A percentile compares a stretch with the other conserved stretches of the same genome.
Evolutionary conservation across 2,329 filamentous ascomycete species (phyloP).

Genomic region (Scopulariopsis brevicaulis): DNA sequence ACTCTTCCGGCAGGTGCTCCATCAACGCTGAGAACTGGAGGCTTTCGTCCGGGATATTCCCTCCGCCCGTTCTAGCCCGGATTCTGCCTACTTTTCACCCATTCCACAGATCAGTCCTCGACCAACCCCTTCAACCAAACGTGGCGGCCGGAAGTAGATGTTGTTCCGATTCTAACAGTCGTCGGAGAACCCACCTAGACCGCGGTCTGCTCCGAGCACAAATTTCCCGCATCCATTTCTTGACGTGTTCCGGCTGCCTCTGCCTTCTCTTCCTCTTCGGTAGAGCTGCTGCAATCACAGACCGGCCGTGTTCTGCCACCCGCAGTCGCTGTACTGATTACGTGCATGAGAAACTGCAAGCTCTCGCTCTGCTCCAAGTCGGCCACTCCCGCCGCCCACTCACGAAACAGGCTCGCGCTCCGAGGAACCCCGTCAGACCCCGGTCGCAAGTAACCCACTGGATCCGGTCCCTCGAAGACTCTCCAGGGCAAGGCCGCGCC

Average conservation of each 20-base stretch:
- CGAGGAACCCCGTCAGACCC: neutral
- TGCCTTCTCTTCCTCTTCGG: neutral
- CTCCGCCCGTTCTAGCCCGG: neutral
- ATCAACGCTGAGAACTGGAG: neutral
- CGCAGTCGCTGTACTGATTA: neutral
- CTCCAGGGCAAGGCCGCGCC: neutral
- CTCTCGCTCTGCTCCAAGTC: neutral
- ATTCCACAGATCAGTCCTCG: neutral
- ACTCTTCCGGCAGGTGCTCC: neutral
- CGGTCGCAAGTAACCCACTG: neutral
- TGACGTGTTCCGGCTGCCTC: neutral
- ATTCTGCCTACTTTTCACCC: neutral
- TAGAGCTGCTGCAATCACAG: neutral
- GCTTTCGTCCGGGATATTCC: neutral
- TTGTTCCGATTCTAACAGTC: neutral
- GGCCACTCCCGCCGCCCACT: neutral
- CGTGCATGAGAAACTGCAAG: slow-evolving; percentile 1
- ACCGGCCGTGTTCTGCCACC: neutral
- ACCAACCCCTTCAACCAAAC: neutral
- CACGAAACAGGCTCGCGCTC: neutral
- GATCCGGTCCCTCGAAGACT: neutral
- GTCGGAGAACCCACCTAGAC: neutral
- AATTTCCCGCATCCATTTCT: neutral
- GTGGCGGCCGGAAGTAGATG: neutral
- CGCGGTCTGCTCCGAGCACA: neutral